Evolutionary conservation across 2,329 filamentous ascomycete species (phyloP).

Genomic region (Sporothrix protearum): DNA sequence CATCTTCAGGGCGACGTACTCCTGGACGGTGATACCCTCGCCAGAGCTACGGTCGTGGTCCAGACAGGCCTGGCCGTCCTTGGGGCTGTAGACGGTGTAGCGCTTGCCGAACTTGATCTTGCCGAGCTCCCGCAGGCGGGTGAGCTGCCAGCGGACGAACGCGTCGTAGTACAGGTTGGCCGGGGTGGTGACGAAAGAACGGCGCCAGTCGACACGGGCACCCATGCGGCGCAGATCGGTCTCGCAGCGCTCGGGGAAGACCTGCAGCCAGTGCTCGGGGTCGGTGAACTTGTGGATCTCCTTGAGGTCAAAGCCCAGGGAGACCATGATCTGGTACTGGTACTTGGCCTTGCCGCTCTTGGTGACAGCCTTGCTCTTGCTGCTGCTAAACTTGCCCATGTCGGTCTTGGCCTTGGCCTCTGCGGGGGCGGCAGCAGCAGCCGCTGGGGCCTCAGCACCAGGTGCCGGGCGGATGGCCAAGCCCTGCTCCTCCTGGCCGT

Average conservation of each 20-base stretch:
- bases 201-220: slow-evolving; percentile 85
- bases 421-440: slow-evolving; percentile 51
- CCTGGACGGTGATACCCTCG: slow-evolving; percentile 79
- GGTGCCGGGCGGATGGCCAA: slow-evolving; percentile 48
- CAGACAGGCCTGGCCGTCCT: slow-evolving; percentile 83
- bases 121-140: slow-evolving; percentile 77
- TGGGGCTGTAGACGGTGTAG: slow-evolving; percentile 49
- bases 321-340: slow-evolving; percentile 81
- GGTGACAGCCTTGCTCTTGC: slow-evolving; percentile 85
- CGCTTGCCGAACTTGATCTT: slow-evolving; percentile 87
- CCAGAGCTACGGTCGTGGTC: slow-evolving; percentile 80
- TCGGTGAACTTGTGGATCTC: slow-evolving; percentile 95
- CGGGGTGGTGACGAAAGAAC: slow-evolving; percentile 90
- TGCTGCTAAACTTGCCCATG: slow-evolving; percentile 84
- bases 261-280: slow-evolving; percentile 72
- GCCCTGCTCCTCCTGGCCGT: slow-evolving; percentile 47
- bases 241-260: slow-evolving; percentile 77
- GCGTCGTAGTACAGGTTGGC: slow-evolving; percentile 96
- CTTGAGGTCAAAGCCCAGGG: slow-evolving; percentile 78
- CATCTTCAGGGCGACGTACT: slow-evolving; percentile 90
- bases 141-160: slow-evolving; percentile 97
- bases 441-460: slow-evolving; percentile 70
- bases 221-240: slow-evolving; percentile 80
- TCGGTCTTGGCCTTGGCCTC: slow-evolving; percentile 64
- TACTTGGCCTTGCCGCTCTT: slow-evolving; percentile 95